phyloP scores from a whole-genome alignment of 306 rosid genomes.

The Vigna mungo region DNA sequence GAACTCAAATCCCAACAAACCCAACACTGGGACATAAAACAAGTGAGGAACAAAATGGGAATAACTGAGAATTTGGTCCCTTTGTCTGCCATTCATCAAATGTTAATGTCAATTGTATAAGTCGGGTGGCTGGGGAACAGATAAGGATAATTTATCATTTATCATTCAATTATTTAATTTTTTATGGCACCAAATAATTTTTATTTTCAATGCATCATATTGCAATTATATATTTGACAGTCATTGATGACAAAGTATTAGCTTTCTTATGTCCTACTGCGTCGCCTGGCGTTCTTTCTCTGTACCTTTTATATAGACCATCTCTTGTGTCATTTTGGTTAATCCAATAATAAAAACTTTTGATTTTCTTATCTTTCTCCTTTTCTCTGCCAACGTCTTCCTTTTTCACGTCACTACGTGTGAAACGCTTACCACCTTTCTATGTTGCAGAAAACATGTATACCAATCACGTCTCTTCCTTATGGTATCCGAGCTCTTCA shows the following conservation, averaged over 20 bases:
- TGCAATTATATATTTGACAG: neutral
- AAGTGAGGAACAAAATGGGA: neutral
- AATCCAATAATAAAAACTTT: too few relatives aligned
- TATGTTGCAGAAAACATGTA: too few relatives aligned
- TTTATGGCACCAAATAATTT: neutral
- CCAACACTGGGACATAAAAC: neutral
- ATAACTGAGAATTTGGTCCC: conserved; percentile 32
- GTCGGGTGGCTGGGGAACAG: conserved; percentile 17
- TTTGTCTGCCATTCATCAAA: conserved; percentile 29
- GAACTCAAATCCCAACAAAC: neutral
- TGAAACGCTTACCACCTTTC: too few relatives aligned
- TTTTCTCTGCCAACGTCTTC: too few relatives aligned
- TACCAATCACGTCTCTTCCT: too few relatives aligned
- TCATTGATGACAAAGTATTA: neutral
- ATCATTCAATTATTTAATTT: neutral
- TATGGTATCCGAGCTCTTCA: too few relatives aligned
- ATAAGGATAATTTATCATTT: neutral
- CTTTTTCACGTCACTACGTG: too few relatives aligned
- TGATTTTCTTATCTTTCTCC: too few relatives aligned
- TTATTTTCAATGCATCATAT: neutral
- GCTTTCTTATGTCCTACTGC: too few relatives aligned
- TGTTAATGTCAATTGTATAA: neutral
- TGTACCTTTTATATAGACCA: too few relatives aligned
- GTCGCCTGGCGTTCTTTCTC: too few relatives aligned
- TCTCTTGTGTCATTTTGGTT: too few relatives aligned